Percentiles rank a stretch among this genome's conserved stretches.
Evolutionary conservation across 345 rosid species (phyloP).

Genomic region (Heritiera fomes): DNA sequence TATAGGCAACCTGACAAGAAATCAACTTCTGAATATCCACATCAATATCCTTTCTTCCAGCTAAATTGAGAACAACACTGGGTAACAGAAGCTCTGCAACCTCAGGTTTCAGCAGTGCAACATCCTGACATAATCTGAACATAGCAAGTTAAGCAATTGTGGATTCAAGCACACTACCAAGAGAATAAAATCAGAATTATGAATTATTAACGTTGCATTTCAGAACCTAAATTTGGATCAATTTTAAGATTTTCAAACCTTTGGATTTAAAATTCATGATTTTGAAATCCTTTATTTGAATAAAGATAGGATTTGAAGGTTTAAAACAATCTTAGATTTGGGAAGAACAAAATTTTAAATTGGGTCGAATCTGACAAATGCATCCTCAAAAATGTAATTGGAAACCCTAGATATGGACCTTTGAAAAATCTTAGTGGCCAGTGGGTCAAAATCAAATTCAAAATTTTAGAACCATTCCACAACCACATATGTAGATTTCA

Average conservation of each 20-base stretch:
- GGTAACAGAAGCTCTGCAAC: slow-evolving; percentile 88
- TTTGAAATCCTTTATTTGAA: not conserved
- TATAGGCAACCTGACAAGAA: slow-evolving; percentile 59
- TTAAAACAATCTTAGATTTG: not conserved
- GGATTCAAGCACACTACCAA: not conserved
- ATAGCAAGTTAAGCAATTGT: slow-evolving; percentile 5
- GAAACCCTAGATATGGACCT: not conserved
- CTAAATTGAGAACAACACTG: slow-evolving; percentile 69
- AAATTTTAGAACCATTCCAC: not conserved
- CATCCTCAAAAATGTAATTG: not conserved
- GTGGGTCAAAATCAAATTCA: not conserved
- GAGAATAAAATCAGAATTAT: not conserved
- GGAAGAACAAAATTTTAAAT: not conserved
- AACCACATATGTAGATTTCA: not conserved
- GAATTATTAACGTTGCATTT: not conserved
- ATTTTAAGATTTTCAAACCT: slow-evolving; percentile 1
- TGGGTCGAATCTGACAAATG: not conserved
- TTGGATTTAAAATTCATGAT: not conserved
- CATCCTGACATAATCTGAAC: slow-evolving; percentile 84
- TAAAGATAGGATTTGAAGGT: not conserved
- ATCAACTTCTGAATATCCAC: slow-evolving; percentile 55
- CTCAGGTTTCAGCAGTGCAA: slow-evolving; percentile 79
- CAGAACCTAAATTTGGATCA: slow-evolving; percentile 3
- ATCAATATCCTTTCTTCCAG: slow-evolving; percentile 56
- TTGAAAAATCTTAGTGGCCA: slow-evolving; percentile 1